Conservation (phyloP, 2,329 filamentous ascomycete species). For the Botrytis cinerea region DNA sequence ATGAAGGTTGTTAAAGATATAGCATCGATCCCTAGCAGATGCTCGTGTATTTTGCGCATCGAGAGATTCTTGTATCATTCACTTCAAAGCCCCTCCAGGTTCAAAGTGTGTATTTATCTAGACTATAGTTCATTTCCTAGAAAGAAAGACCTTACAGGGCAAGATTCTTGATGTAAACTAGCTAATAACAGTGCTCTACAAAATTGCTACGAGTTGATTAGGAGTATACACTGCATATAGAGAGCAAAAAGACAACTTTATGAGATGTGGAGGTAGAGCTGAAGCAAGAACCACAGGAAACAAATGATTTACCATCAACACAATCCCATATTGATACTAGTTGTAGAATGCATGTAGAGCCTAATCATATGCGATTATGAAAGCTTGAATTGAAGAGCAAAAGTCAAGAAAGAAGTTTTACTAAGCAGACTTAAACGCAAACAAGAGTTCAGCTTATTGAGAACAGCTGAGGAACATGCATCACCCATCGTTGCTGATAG, state of each 20-base stretch:
- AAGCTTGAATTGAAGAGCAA: background rate
- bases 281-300: background rate
- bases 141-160: background rate
- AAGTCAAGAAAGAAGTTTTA: background rate
- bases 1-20: background rate
- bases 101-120: background rate
- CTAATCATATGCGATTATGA: background rate
- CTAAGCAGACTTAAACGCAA: background rate
- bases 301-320: background rate
- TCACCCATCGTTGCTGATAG: background rate
- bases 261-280: background rate
- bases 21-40: background rate
- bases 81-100: background rate
- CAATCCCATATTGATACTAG: background rate
- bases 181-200: background rate
- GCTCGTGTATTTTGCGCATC: background rate
- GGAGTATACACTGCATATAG: background rate
- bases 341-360: background rate
- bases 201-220: accelerated
- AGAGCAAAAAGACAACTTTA: background rate
- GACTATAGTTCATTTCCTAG: background rate
- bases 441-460: background rate
- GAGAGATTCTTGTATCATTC: background rate
- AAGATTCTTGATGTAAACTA: background rate
- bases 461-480: background rate